Evolutionary conservation across 768 basidiomycete genomes (phyloP).

Genomic region (Lactifluus subvellereus): DNA sequence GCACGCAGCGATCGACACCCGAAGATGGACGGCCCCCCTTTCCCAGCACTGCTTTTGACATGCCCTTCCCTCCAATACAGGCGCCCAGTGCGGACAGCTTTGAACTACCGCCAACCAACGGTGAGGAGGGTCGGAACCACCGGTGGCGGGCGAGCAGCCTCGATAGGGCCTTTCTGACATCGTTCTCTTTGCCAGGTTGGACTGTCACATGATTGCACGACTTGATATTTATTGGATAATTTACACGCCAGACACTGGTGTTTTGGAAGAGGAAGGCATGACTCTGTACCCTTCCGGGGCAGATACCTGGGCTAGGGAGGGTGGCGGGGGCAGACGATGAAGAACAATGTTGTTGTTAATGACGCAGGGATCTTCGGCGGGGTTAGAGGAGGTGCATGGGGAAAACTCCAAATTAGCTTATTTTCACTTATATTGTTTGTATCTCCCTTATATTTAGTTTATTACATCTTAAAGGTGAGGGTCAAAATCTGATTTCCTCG

Average conservation of each 20-base stretch:
- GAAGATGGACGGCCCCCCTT: not conserved
- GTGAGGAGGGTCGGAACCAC: constrained; percentile 1
- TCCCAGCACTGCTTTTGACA: constrained; percentile 1
- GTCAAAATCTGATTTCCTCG: not conserved
- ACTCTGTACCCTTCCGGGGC: not conserved
- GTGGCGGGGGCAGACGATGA: not conserved
- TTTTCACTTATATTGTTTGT: constrained; percentile 12
- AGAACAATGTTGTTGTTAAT: not conserved
- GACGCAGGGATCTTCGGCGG: not conserved
- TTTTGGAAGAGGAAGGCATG: not conserved
- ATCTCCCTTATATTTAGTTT: constrained; percentile 17
- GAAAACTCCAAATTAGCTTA: constrained; percentile 11
- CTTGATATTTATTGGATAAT: not conserved
- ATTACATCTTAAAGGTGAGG: not conserved
- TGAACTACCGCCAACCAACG: not conserved
- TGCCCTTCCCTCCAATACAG: constrained; percentile 9
- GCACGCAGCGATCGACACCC: not conserved
- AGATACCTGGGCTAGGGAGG: not conserved
- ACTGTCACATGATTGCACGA: constrained; percentile 8
- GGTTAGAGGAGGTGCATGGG: constrained; percentile 2
- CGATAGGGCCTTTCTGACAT: constrained; percentile 5
- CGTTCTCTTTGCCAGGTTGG: constrained; percentile 6
- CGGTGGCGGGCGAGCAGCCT: constrained; percentile 1
- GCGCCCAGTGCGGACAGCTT: not conserved
- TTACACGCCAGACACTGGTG: not conserved